Base-by-base conservation (phyloP, 306 rosid genomes). In the Sphenostylis stenocarpa region DNA sequence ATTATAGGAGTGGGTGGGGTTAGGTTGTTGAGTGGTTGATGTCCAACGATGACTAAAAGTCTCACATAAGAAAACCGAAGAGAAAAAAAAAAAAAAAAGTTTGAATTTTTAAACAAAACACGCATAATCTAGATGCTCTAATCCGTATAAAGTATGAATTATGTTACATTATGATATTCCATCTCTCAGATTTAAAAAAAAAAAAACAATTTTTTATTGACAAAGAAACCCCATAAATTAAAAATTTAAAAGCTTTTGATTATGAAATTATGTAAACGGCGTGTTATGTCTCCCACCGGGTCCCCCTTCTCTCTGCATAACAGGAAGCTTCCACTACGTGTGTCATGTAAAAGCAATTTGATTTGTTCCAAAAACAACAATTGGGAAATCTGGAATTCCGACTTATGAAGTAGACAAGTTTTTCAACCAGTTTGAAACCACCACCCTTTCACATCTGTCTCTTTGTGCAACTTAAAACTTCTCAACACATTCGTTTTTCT, bases 321-420 rank as follows among this genome's bases (percentile, higher is more conserved):
- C 61, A 31, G 84, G 91, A 85, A 86, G 81, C 28, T 87, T 87
- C 89, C 85, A 72, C 84, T 61, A 73, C 84, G 63, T 60, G 74
- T 67, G 73, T 14, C 8, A 23, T 16, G 62, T 45, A 70, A 24
- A 71, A 10, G 29, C 57, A 41, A 57, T 20, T 77, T 80, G 82
- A 80, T 76, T 76, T 38, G 20, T 72, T 80, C 58, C 4, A 66
- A 49, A 20, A 71, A 29, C 6, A 4, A 26, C 0, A 26, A 17
- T 48, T 29, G 48, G 48, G 14, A 4, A 41, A 41, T 41, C 12
- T 41, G 15, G 67, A 41, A 48, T 47, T 84, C 52, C 14, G 21
- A 43, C 33, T 39, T 52, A 23, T 20, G 0, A 17, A 6, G 34
- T 53, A 55, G 43, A 34, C 69, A 41, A 63, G 45, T 7, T 76